A percentile compares a stretch with the other conserved stretches of the same genome.
These are phyloP conservation scores for Cryphonectria parasitica DNA, from an alignment of 2,329 filamentous ascomycete genomes.

Conservation along the genomic window DNA sequence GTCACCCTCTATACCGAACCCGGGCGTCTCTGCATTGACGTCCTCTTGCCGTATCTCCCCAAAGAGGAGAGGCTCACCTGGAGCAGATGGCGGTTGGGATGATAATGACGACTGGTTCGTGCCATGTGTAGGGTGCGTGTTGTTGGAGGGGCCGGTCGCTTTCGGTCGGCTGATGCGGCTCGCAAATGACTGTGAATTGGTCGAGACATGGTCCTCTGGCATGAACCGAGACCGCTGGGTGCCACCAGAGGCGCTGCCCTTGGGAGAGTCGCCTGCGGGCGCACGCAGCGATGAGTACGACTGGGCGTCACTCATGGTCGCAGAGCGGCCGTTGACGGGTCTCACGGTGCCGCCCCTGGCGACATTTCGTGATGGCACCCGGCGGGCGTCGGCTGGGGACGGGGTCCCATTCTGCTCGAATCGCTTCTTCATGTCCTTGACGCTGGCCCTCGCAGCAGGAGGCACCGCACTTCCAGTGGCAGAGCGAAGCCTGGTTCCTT, in stretches of 20 bases:
- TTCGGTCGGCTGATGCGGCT: conserved; percentile 62
- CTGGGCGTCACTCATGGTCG: conserved; percentile 40
- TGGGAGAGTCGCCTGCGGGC: conserved; percentile 36
- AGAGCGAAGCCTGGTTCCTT: conserved; percentile 38
- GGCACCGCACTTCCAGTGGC: conserved; percentile 40
- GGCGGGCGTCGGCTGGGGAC: conserved; percentile 40
- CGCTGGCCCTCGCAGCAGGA: conserved; percentile 60
- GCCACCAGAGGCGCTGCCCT: conserved; percentile 38
- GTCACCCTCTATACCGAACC: conserved; percentile 63
- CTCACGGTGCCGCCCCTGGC: conserved; percentile 39
- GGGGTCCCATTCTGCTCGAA: conserved; percentile 65
- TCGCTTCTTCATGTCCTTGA: conserved; percentile 78
- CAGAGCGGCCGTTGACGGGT: conserved; percentile 40
- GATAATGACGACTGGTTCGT: conserved; percentile 47
- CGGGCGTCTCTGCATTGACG: conserved; percentile 54
- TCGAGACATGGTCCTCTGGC: conserved; percentile 55
- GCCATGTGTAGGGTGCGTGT: conserved; percentile 36
- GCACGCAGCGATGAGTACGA: conserved; percentile 49
- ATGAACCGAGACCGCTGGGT: conserved; percentile 52
- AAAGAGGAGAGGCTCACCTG: conserved; percentile 65
- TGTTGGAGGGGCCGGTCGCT: conserved; percentile 38
- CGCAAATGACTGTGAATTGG: conserved; percentile 61
- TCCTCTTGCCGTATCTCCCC: conserved; percentile 72
- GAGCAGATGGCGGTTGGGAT: conserved; percentile 39
- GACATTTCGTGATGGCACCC: conserved; percentile 39